Base-by-base conservation (phyloP, 2,329 filamentous ascomycete genomes). In the Leptographium galeiforme region DNA sequence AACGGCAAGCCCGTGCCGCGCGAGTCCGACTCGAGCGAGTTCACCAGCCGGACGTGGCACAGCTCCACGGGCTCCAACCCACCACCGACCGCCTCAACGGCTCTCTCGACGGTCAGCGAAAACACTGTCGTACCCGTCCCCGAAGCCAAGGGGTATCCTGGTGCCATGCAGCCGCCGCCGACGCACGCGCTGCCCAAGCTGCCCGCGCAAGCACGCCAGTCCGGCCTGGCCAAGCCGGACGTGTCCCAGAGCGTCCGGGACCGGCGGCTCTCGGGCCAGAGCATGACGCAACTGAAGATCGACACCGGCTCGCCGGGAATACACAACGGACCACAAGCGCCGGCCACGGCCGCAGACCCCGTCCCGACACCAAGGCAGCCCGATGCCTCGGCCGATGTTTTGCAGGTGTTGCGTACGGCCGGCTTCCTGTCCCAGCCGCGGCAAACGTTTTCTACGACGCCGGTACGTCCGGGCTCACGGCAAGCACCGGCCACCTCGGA, bases 271-370 rank as follows among this genome's bases (percentile, higher is more conserved):
- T 95, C 90, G 4, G 87, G 85, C 8, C 84, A 88, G 61, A 88
- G 87, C 61, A 72, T 79, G 14, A 90, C 87, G 64, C 86, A 90
- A 62, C 72, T 97, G 50, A 95, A 89, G 69, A 96, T 97, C 53
- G 88, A 96, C 66, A 96, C 89, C 0, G 60, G 65, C 10, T 68
- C 67, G 57, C 56, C 69, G n/a, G 59, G 57, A 45, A 63, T 59
- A 19, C 61, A 63, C 2, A 33, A 53, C 32, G 33, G 13, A 56
- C 56, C 7, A 56, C 57, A 5, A 2, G 48, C 32, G 39, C 49
- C 32, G 10, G 44, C 18, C 14, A 36, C 46, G 14, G 19, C 36
- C 36, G 2, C 49, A n/a, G 39, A 40, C 16, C 13, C 10, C n/a
- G 30, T 39, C n/a, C 6, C 41, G 43, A 40, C 32, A 12, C 19